Evolutionary conservation across 495 filamentous ascomycete species (phyloP).

Genomic region (Penicillium paxilli): DNA sequence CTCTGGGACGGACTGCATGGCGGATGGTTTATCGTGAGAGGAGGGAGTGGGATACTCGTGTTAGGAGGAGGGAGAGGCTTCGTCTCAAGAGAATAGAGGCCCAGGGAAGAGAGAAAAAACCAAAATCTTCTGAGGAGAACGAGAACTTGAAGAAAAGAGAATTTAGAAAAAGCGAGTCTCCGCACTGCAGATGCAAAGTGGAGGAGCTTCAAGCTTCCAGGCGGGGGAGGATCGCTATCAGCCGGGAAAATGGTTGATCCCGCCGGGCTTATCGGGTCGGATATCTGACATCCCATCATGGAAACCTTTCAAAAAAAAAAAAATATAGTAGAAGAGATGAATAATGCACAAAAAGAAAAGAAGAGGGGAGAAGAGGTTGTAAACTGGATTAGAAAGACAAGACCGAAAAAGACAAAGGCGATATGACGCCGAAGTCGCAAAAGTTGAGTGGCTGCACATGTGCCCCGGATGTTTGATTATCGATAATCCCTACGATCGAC

Average conservation of each 20-base stretch:
- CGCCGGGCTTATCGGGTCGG: conserved; percentile 6
- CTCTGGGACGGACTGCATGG: conserved; percentile 80
- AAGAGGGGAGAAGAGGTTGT: not conserved
- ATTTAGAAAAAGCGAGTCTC: not conserved
- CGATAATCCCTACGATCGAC: conserved; percentile 37
- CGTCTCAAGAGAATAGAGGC: no score
- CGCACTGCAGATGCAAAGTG: conserved; percentile 8
- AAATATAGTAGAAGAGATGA: no score
- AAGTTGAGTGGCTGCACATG: conserved; percentile 27
- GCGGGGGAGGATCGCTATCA: conserved; percentile 3
- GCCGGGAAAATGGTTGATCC: conserved; percentile 8
- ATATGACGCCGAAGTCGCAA: conserved; percentile 3
- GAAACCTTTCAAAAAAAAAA: no score
- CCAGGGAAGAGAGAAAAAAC: not conserved
- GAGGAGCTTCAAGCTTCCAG: conserved; percentile 4
- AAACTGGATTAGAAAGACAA: conserved; percentile 6
- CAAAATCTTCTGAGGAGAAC: not conserved
- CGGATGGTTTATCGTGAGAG: no score
- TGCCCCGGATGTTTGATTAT: conserved; percentile 36
- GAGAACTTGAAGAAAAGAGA: not conserved
- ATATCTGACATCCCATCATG: no score
- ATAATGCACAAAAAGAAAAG: not conserved
- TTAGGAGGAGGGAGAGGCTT: no score
- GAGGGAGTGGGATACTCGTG: no score
- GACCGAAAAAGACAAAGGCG: not conserved